These are phyloP conservation scores for Posidonia australis DNA, from an alignment of 106 monocot species.

Conservation along the genomic window DNA sequence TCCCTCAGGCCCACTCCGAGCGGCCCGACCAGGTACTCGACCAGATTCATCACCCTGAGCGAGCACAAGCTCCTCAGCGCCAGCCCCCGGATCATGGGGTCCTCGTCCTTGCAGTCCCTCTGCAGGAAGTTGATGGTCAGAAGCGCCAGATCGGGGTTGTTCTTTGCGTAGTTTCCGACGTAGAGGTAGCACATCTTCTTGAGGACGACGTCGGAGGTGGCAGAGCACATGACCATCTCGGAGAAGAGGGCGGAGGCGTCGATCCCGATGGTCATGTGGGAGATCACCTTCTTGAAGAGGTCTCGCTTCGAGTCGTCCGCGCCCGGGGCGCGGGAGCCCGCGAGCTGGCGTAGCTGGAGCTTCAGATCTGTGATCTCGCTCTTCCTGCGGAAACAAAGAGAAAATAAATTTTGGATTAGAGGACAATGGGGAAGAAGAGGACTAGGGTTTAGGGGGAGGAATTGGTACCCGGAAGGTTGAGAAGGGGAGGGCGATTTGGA, in stretches of 20 bases:
- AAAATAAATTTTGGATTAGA: neutral
- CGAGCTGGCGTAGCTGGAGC: constrained; percentile 89
- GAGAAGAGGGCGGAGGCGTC: constrained; percentile 92
- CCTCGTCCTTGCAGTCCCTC: constrained; percentile 82
- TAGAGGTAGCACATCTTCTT: constrained; percentile 99
- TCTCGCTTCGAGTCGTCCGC: constrained; percentile 74
- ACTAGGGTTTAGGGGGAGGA: neutral
- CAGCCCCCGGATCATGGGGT: constrained; percentile 94
- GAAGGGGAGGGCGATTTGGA: constrained; percentile 39
- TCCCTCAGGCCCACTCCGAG: constrained; percentile 61
- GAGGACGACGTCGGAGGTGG: constrained; percentile 89
- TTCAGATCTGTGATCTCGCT: constrained; percentile 96
- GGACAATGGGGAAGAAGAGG: neutral
- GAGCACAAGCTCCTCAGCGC: constrained; percentile 80
- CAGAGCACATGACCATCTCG: constrained; percentile 99
- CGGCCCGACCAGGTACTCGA: constrained; percentile 90
- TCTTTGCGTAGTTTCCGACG: constrained; percentile 72
- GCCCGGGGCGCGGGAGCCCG: constrained; percentile 75
- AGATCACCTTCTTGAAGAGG: constrained; percentile 96
- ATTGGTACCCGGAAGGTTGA: constrained; percentile 74
- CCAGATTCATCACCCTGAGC: constrained; percentile 69
- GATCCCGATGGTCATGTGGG: constrained; percentile 96
- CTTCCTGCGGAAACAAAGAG: constrained; percentile 37
- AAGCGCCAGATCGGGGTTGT: constrained; percentile 88
- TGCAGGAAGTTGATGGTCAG: constrained; percentile 97